A percentile compares a stretch with the other conserved stretches of the same genome.
phyloP scores from a whole-genome alignment of 129 eudicot genomes.

The Centrapalus pauciflorus region DNA sequence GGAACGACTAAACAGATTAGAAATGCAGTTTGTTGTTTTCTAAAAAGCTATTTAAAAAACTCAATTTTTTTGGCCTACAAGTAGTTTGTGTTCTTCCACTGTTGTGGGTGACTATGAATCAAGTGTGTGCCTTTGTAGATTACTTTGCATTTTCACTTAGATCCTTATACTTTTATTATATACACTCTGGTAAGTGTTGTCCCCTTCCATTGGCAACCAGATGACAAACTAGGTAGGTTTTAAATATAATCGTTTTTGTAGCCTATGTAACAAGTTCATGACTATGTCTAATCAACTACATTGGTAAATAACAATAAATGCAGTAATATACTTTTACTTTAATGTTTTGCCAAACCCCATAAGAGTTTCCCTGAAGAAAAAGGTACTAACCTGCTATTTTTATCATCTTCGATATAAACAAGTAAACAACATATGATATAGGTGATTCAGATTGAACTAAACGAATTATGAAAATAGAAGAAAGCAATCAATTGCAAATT shows the following conservation, averaged over 20 bases:
- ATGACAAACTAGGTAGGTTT: background rate
- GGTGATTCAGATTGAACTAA: background rate
- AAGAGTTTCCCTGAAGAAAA: background rate
- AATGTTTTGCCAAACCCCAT: background rate
- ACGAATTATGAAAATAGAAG: background rate
- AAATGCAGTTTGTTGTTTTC: background rate
- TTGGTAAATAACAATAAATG: too few species aligned
- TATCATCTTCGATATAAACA: background rate
- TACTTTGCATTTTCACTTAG: background rate
- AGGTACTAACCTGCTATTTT: too few species aligned
- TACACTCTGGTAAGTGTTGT: background rate
- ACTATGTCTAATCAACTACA: too few species aligned
- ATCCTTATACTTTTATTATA: background rate
- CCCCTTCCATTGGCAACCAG: too few species aligned
- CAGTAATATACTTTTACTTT: too few species aligned
- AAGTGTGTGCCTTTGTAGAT: background rate
- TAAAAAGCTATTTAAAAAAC: background rate
- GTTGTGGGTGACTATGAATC: background rate
- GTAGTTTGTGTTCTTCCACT: background rate
- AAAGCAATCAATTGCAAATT: background rate
- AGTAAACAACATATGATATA: too few species aligned
- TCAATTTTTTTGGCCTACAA: background rate
- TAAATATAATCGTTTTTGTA: background rate
- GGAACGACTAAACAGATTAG: background rate
- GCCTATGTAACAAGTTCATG: background rate